These are phyloP conservation scores for Oryza glaberrima DNA, from an alignment of 176 grass and related monocot genomes.

Conservation along the genomic window DNA sequence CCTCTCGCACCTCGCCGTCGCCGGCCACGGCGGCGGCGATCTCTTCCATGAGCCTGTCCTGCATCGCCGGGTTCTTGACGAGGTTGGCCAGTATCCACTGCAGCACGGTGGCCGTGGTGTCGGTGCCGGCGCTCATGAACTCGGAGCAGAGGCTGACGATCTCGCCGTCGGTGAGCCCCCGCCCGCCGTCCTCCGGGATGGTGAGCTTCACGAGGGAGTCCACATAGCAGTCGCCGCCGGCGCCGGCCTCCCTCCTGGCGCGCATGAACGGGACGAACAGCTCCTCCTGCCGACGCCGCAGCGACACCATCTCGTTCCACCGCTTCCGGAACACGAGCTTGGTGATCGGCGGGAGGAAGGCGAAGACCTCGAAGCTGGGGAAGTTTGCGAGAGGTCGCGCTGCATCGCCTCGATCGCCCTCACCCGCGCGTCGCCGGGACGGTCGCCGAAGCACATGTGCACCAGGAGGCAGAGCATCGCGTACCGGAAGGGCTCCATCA, in stretches of 20 bases:
- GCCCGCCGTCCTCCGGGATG: constrained; percentile 39
- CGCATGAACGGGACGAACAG: constrained; percentile 56
- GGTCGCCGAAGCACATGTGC: constrained; percentile 76
- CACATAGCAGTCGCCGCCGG: constrained; percentile 38
- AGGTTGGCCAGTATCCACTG: constrained; percentile 63
- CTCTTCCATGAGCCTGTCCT: constrained; percentile 36
- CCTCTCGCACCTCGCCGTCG: constrained; percentile 39
- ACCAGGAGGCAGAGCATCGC: constrained; percentile 77
- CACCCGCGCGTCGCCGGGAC: constrained; percentile 31
- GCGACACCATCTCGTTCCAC: constrained; percentile 50
- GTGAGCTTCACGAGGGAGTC: constrained; percentile 40
- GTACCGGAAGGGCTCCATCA: constrained; percentile 67
- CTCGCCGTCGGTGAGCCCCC: constrained; percentile 44
- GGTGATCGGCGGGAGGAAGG: constrained; percentile 47
- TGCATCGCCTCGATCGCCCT: constrained; percentile 47
- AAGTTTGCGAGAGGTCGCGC: constrained; percentile 36
- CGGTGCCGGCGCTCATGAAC: constrained; percentile 58
- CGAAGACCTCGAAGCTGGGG: constrained; percentile 58
- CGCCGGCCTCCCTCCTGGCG: constrained; percentile 32
- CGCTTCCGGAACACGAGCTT: constrained; percentile 58
- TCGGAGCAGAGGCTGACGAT: constrained; percentile 61
- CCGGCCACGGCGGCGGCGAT: background rate
- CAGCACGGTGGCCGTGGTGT: constrained; percentile 52
- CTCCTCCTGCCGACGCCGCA: constrained; percentile 57
- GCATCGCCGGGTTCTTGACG: constrained; percentile 45